Conservation (phyloP, 768 basidiomycete species). For the Clathrus columnatus region DNA sequence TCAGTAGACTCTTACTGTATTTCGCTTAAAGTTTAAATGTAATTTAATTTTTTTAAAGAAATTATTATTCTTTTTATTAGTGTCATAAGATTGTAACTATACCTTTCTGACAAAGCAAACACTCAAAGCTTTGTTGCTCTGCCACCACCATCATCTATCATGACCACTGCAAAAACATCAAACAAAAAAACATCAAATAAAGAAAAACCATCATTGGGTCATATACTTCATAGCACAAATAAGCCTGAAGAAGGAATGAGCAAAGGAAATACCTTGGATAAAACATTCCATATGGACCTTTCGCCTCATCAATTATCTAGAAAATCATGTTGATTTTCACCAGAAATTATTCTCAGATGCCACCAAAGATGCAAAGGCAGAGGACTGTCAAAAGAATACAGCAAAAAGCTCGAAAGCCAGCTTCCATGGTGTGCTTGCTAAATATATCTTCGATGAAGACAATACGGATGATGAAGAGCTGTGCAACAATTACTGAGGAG, state of each 20-base stretch:
- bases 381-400: slow-evolving; percentile 13
- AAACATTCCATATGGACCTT: not conserved
- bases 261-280: not conserved
- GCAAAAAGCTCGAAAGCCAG: slow-evolving; percentile 16
- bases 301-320: not conserved
- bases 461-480: slow-evolving; percentile 2
- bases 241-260: not conserved
- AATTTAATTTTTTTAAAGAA: not conserved
- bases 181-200: not conserved
- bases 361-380: slow-evolving; percentile 18
- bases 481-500: not conserved
- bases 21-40: not conserved
- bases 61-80: not conserved
- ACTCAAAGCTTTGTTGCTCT: not conserved
- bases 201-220: not conserved
- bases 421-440: slow-evolving; percentile 17
- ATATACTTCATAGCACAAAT: not conserved
- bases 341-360: slow-evolving; percentile 23
- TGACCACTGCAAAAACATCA: not conserved
- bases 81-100: too few species aligned
- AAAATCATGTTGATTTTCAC: not conserved
- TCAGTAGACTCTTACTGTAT: not conserved
- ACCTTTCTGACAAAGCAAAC: not conserved
- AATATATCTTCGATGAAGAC: slow-evolving; percentile 18
- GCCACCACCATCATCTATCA: not conserved